phyloP scores from a whole-genome alignment of 345 rosid genomes.

The Syzygium grande region DNA sequence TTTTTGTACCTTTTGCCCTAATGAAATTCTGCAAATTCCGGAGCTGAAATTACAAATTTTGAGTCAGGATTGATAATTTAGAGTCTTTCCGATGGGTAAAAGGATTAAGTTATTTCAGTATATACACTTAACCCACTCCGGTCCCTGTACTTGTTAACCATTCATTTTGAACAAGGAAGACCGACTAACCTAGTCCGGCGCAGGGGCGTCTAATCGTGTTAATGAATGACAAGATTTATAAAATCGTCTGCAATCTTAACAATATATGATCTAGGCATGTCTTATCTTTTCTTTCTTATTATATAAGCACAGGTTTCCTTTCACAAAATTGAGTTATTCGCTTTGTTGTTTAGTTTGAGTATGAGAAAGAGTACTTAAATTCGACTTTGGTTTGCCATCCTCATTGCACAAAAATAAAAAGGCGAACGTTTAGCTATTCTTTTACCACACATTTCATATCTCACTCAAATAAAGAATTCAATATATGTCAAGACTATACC shows the following conservation, averaged over 20 bases:
- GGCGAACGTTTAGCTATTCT: neutral
- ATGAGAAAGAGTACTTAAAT: neutral
- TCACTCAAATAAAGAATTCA: neutral
- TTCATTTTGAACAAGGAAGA: neutral
- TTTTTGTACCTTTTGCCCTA: neutral
- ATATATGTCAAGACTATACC: neutral
- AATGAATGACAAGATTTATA: neutral
- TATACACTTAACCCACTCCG: too few species aligned
- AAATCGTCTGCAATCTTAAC: neutral
- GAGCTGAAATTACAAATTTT: too few species aligned
- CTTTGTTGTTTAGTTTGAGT: neutral
- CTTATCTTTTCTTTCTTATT: neutral
- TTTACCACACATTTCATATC: neutral
- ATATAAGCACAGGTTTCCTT: neutral
- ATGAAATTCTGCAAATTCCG: neutral
- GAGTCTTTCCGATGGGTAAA: neutral
- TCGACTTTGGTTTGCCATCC: neutral
- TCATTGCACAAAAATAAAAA: neutral
- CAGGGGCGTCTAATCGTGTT: neutral
- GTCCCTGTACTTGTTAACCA: neutral
- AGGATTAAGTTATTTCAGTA: neutral
- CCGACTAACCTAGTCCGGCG: neutral
- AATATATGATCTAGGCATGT: neutral
- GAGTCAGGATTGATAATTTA: neutral
- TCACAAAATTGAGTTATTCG: accelerated